Conservation (phyloP, 2,329 filamentous ascomycete genomes). For the Leptographium procerum region DNA sequence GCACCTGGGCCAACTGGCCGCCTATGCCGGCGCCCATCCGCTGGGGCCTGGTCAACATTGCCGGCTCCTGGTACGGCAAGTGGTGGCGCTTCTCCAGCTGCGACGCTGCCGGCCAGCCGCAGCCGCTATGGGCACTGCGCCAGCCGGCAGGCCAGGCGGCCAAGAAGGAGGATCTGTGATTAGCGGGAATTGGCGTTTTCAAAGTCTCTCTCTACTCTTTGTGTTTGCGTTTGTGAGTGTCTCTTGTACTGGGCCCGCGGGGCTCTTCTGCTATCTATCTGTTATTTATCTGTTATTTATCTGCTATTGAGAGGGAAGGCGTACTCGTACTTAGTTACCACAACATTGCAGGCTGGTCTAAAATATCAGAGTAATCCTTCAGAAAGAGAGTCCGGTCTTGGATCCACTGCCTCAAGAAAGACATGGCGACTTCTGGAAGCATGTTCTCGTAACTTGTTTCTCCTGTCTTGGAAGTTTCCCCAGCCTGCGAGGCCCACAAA, state of each 20-base stretch:
- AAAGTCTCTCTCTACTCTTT: not conserved
- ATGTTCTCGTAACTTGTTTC: not conserved
- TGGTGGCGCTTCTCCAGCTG: slow-evolving; percentile 59
- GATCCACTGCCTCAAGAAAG: not conserved
- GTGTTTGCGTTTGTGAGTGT: not conserved
- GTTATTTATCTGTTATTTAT: too few relatives aligned
- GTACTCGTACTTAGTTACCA: too few relatives aligned
- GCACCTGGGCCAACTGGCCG: slow-evolving; percentile 51
- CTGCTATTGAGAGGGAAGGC: too few relatives aligned
- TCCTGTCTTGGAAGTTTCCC: too few relatives aligned
- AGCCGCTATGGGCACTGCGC: slow-evolving; percentile 39
- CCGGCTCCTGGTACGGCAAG: slow-evolving; percentile 40
- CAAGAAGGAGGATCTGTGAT: slow-evolving; percentile 6
- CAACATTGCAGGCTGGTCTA: too few relatives aligned
- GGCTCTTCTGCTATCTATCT: too few relatives aligned
- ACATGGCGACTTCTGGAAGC: not conserved
- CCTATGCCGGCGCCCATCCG: slow-evolving; percentile 49
- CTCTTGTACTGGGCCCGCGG: too few relatives aligned
- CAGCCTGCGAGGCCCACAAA: not conserved
- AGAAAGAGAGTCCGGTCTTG: too few relatives aligned
- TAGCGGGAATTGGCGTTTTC: not conserved
- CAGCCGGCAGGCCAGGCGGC: not conserved
- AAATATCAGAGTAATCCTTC: too few relatives aligned
- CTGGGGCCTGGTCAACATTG: slow-evolving; percentile 49
- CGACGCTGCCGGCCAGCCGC: slow-evolving; percentile 38